These are phyloP conservation scores for Nicotiana undulata DNA, from an alignment of 257 asterid species.

Conservation along the genomic window DNA sequence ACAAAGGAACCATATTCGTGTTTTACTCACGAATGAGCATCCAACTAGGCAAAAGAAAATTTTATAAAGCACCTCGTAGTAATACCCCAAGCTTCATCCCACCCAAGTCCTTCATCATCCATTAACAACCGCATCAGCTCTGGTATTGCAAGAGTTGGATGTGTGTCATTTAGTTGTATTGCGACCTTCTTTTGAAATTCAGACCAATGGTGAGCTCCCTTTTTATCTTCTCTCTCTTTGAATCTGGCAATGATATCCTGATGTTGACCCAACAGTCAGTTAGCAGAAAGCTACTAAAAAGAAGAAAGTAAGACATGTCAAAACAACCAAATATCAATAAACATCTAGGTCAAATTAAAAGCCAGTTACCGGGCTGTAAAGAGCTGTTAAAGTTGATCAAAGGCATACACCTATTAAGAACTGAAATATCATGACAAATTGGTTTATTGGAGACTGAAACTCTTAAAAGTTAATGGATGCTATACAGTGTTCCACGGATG, in stretches of 20 bases:
- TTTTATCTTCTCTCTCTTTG: slow-evolving; percentile 61
- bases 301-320: not conserved
- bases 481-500: not conserved
- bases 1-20: slow-evolving; percentile 3
- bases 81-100: slow-evolving; percentile 99
- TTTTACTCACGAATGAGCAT: not conserved
- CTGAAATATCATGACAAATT: not conserved
- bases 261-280: slow-evolving; percentile 6
- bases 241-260: slow-evolving; percentile 91
- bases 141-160: slow-evolving; percentile 95
- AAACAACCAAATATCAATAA: not conserved
- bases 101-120: slow-evolving; percentile 92
- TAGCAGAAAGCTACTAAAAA: not conserved
- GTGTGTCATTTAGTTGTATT: slow-evolving; percentile 94
- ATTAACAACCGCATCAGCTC: slow-evolving; percentile 94
- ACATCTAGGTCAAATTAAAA: not conserved
- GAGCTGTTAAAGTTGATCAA: not conserved
- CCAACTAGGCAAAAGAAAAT: slow-evolving; percentile 9
- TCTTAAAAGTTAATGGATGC: not conserved
- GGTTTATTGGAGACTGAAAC: not conserved
- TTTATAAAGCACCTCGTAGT: slow-evolving; percentile 57
- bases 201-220: slow-evolving; percentile 56
- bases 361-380: not conserved
- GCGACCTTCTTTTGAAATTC: slow-evolving; percentile 92
- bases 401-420: not conserved